phyloP scores from a whole-genome alignment of 2,329 filamentous ascomycete species.

The Elsinoe ampelina region DNA sequence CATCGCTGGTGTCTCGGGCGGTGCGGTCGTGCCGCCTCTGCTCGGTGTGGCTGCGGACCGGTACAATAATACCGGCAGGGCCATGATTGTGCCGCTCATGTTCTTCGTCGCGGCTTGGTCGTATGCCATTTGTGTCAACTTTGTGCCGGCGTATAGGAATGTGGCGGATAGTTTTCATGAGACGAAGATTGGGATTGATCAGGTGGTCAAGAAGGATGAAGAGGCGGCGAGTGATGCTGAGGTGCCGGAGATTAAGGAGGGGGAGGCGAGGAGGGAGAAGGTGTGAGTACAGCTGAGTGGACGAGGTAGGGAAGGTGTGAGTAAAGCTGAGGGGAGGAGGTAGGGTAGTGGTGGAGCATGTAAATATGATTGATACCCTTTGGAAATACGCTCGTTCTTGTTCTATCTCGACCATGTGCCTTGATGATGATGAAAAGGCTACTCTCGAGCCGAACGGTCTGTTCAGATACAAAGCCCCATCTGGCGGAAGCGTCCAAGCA shows the following conservation, averaged over 20 bases:
- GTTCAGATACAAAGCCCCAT: too few species aligned
- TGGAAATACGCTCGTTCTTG: too few species aligned
- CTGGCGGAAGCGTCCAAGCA: too few species aligned
- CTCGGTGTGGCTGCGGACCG: slow-evolving; percentile 59
- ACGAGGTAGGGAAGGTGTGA: background rate
- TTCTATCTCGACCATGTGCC: too few species aligned
- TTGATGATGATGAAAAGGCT: too few species aligned
- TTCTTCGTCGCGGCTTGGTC: slow-evolving; percentile 41
- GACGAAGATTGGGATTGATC: slow-evolving; percentile 37
- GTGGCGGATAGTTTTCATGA: slow-evolving; percentile 50
- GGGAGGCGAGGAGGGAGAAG: background rate
- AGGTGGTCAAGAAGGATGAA: slow-evolving; percentile 24
- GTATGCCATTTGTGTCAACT: slow-evolving; percentile 48
- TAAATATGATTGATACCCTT: background rate
- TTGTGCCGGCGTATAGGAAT: slow-evolving; percentile 52
- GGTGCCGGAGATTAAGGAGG: background rate
- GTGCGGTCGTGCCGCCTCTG: slow-evolving; percentile 66
- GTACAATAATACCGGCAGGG: slow-evolving; percentile 50
- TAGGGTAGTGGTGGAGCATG: background rate
- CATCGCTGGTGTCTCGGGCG: slow-evolving; percentile 61
- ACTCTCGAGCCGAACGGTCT: too few species aligned
- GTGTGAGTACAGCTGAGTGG: background rate
- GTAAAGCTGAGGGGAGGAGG: background rate
- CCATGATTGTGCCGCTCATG: slow-evolving; percentile 57
- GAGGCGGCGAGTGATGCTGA: slow-evolving; percentile 17